Base-by-base conservation (phyloP, 1,139 yeast species). In the Kodamaea sp. region DNA sequence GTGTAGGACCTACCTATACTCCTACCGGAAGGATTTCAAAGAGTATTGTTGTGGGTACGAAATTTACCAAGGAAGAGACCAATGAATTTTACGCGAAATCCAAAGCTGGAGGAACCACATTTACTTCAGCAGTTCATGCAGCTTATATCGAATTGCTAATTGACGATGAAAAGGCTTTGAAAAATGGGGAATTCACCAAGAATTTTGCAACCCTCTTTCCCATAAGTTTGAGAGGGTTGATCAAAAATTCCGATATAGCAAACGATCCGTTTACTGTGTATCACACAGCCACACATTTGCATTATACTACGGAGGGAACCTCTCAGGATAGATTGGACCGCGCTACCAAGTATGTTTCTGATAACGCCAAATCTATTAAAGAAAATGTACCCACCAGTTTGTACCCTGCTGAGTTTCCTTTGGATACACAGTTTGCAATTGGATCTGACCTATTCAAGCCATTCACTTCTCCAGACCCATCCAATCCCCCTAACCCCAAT, bases 91-190 rank as follows among this genome's bases (percentile, higher is more conserved):
- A 5, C 9, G 20, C 10, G 10, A 5, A 26, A 15, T 4, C 14
- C 9, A 26, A 26, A 26, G 7, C 21, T 5, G 15, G 15, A 8
- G 21, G 8, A 7, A 7, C 11, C n/a, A 15, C 29, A 7, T 7
- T 26, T 10, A 26, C 29, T 11, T 7, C 22, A 15, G 29, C 21
- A n/a, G 11, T 15, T 8, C 29, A 26, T 26, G 20, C 29, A 15
- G 20, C 29, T 8, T 26, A 15, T 15, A n/a, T 26, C 15, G 29
- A 26, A 26, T 9, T 26, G 7, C 13, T 9, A 11, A 15, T 11
- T n/a, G 29, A 26, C 9, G 29, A 26, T 16, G 29, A 26, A 22
- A 10, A 7, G 12, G 6, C 21, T 9, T 7, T 9, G 9, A 22
- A 22, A n/a, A n/a, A n/a, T 10, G 24, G 6, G 4, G 29, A 7